phyloP scores from a whole-genome alignment of 148 eudicot species.

The Spergularia marina region DNA sequence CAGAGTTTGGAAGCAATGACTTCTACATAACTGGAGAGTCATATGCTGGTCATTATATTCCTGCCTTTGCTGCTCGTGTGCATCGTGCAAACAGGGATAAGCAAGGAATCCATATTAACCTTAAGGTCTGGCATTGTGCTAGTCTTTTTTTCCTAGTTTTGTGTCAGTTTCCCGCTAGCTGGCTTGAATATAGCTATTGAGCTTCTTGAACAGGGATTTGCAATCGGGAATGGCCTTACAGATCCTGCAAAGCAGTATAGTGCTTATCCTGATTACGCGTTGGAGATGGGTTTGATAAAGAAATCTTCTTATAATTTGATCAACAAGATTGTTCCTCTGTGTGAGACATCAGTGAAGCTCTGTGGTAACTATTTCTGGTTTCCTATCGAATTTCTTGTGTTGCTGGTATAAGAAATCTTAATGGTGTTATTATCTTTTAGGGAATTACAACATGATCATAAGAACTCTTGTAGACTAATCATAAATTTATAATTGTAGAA shows the following conservation, averaged over 20 bases:
- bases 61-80: slow-evolving; percentile 89
- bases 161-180: neutral
- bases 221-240: slow-evolving; percentile 88
- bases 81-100: slow-evolving; percentile 72
- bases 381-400: neutral
- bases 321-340: slow-evolving; percentile 68
- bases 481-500: too few species aligned
- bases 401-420: slow-evolving; percentile 5
- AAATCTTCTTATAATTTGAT: slow-evolving; percentile 53
- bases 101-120: slow-evolving; percentile 71
- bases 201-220: slow-evolving; percentile 61
- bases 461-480: too few species aligned
- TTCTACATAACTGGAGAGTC: slow-evolving; percentile 94
- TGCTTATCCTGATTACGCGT: slow-evolving; percentile 89
- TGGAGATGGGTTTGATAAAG: slow-evolving; percentile 76
- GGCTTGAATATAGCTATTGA: neutral
- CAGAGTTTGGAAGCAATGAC: slow-evolving; percentile 61
- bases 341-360: slow-evolving; percentile 70
- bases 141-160: neutral
- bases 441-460: neutral
- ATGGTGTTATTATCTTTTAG: neutral
- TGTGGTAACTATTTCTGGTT: slow-evolving; percentile 52
- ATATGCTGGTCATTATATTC: slow-evolving; percentile 93
- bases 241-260: slow-evolving; percentile 76
- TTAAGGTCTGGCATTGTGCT: slow-evolving; percentile 51